phyloP scores from a whole-genome alignment of 768 basidiomycete species.

The Rhodotorula taiwanensis region DNA sequence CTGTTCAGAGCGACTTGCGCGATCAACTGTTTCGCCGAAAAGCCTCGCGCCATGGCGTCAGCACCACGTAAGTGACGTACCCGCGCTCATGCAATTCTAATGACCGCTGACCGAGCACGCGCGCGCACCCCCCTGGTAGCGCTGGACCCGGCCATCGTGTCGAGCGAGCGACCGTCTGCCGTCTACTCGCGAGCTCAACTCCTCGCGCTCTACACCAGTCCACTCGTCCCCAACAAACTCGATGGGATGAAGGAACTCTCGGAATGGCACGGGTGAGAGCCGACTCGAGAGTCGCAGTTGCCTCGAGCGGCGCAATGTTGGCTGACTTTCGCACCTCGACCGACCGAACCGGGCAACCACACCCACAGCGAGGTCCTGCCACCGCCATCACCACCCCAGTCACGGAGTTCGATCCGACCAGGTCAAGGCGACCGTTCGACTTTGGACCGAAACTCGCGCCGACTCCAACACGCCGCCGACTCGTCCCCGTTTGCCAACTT shows the following conservation, averaged over 20 bases:
- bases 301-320: too few species aligned
- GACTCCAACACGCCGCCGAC: conserved; percentile 4
- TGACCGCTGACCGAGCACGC: background rate
- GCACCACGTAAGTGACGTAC: background rate
- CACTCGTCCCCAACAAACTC: conserved; percentile 26
- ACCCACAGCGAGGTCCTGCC: conserved; percentile 23
- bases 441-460: conserved; percentile 5
- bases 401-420: conserved; percentile 6
- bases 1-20: too few species aligned
- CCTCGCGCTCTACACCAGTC: conserved; percentile 22
- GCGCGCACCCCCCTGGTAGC: background rate
- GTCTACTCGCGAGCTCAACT: conserved; percentile 19
- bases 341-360: too few species aligned
- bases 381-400: conserved; percentile 12
- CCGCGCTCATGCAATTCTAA: background rate
- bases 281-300: too few species aligned
- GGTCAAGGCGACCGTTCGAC: background rate
- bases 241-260: conserved; percentile 33
- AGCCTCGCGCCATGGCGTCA: too few species aligned
- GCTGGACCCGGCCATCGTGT: conserved; percentile 1
- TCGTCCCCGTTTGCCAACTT: conserved; percentile 37
- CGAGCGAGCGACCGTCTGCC: background rate
- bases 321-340: too few species aligned
- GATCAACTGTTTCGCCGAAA: too few species aligned
- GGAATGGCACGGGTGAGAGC: conserved; percentile 35